A percentile compares a stretch with the other conserved stretches of the same genome.
phyloP scores from a whole-genome alignment of 106 monocot genomes.

The Dendrobium catenatum region DNA sequence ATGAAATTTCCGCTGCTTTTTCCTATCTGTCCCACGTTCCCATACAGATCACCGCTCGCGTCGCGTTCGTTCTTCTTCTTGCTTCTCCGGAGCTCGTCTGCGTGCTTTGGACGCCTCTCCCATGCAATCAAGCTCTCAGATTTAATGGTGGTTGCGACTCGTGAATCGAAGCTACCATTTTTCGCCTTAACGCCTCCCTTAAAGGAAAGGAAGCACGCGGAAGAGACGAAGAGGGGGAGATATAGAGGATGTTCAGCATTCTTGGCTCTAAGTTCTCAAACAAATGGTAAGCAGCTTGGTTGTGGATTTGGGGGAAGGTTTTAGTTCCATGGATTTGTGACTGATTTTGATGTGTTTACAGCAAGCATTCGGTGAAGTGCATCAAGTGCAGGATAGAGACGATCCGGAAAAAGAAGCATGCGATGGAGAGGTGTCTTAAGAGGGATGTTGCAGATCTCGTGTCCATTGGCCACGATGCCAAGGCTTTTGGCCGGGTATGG shows the following conservation, averaged over 20 bases:
- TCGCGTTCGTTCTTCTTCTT: neutral
- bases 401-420: constrained; percentile 69
- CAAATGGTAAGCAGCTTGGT: constrained; percentile 45
- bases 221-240: neutral
- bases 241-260: constrained; percentile 51
- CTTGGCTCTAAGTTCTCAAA: constrained; percentile 64
- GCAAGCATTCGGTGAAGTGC: constrained; percentile 73
- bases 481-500: constrained; percentile 68
- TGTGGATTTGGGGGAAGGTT: neutral
- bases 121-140: neutral
- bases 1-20: neutral
- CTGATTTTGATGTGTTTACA: constrained; percentile 18
- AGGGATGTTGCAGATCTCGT: constrained; percentile 81
- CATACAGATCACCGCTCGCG: neutral
- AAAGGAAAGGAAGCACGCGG: neutral
- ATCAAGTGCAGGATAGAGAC: constrained; percentile 41
- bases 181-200: neutral
- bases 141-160: neutral
- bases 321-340: neutral
- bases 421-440: constrained; percentile 50
- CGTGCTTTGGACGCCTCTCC: neutral
- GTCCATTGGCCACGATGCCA: constrained; percentile 33
- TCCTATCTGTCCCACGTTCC: neutral
- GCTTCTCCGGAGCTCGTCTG: neutral
- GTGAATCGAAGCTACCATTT: neutral